Evolutionary conservation across 1,284 basidiomycete genomes (phyloP).

Genomic region (Pterulicium gracile): DNA sequence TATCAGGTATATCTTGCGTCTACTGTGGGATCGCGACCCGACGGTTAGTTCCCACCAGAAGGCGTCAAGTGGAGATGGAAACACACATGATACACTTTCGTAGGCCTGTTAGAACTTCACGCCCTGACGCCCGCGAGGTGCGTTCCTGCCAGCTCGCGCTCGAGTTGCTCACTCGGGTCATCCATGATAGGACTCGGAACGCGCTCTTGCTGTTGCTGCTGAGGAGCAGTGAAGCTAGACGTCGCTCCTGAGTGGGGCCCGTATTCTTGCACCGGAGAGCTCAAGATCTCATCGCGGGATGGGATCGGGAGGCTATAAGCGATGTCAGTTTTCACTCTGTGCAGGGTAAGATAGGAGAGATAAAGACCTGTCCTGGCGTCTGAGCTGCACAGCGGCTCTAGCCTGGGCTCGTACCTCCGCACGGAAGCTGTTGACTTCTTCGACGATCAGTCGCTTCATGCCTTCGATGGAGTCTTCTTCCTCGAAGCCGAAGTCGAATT

Average conservation of each 20-base stretch:
- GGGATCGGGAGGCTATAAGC: slow-evolving; percentile 58
- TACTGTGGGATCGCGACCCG: no score
- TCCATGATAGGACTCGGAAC: slow-evolving; percentile 60
- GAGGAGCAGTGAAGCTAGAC: slow-evolving; percentile 46
- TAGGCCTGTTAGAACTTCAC: background rate
- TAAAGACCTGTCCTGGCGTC: slow-evolving; percentile 58
- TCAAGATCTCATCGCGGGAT: slow-evolving; percentile 67
- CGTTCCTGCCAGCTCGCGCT: slow-evolving; percentile 68
- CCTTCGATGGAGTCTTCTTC: slow-evolving; percentile 94
- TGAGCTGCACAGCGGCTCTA: slow-evolving; percentile 55
- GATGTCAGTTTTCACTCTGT: no score
- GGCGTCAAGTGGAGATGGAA: no score
- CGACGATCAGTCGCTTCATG: slow-evolving; percentile 93
- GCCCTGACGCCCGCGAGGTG: slow-evolving; percentile 26
- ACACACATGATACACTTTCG: background rate
- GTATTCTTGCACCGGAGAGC: slow-evolving; percentile 60
- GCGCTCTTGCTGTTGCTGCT: slow-evolving; percentile 17
- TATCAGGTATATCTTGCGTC: no score
- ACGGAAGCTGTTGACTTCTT: slow-evolving; percentile 88
- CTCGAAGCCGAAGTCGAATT: slow-evolving; percentile 98
- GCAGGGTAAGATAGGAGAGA: background rate
- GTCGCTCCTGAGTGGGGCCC: slow-evolving; percentile 58
- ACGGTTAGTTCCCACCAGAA: no score
- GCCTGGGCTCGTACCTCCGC: slow-evolving; percentile 74
- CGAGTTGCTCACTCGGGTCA: slow-evolving; percentile 79